Base-by-base conservation (phyloP, 176 grass and related monocot species). In the Aegilops umbellulata region DNA sequence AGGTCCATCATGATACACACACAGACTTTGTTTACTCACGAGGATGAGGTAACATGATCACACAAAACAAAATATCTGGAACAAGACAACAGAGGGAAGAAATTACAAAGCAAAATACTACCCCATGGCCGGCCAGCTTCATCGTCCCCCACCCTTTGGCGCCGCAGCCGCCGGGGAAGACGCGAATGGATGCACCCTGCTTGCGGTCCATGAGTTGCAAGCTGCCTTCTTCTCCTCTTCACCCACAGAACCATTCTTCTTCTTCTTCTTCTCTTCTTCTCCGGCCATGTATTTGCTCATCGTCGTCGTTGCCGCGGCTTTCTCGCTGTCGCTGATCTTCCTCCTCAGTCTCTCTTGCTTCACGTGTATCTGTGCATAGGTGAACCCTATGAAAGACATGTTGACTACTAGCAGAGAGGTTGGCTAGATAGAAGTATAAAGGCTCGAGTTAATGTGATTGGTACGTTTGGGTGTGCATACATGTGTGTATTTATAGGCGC, bases 351-450 rank as follows among this genome's bases (percentile, higher is more conserved):
- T 51, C 55, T 84, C 87, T 22, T 84, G 74, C 27, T n/a, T 17
- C 65, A 88, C 74, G 77, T 88, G 87, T 26, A 88, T 47, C 39
- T 84, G 81, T 22, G 87, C 87, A 22, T 84, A 88, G 75, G 81
- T 88, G 41, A 88, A 88, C 7, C 87, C 81, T 27, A 84, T 72
- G 29, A 74, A 88, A 9, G 74, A 14, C 81, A 88, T 88, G 47
- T 26, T 73, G 65, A 36, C 34, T 36, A 36, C 34, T 36, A 46
- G 41, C 15, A 12, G 27, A 32, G 15, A 75, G 26, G 44, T 19
- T 49, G 5, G 41, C 44, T 41, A 3, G 39, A 36, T 51, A 76
- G 69, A 75, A 49, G 4, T 60, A 51, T 29, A 10, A 12, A 82
- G 19, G 20, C 47, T 76, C 19, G 22, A 30, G 15, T 23, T 47